Evolutionary conservation across 2,329 filamentous ascomycete genomes (phyloP), one percentile per base, ranked within the genome.

Genomic region (Sporothrix pseudoabietina): DNA sequence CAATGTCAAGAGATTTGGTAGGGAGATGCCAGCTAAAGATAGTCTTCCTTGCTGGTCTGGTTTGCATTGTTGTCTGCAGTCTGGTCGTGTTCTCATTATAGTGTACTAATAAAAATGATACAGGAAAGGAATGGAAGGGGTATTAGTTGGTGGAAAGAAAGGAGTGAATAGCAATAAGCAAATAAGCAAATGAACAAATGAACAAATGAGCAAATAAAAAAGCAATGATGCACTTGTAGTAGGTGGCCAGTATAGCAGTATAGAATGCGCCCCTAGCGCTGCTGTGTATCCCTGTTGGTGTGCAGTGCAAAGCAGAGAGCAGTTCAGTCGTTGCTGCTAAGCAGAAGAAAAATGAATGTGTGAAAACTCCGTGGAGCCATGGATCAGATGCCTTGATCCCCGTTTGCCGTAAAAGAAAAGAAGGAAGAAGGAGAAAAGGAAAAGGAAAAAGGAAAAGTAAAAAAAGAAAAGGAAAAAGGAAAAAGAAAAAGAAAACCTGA

Each of bases 1-100:
- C 52, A 55, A 4, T 10, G 52, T 55, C 52, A 41, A 63, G n/a
- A 44, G 9, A 4, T 10, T 26, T 22, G 30, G 4, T 44, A 9
- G 12, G 4, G 2, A 47, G 19, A n/a, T 44, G 22, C 22, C 22
- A 49, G 22, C 39, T 32, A 1, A 57, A 49, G 2, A 22, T 16
- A n/a, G 9, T 35, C 4, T 32, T 52, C 19, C 35, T 26, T 30
- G 47, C 47, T 55, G 66, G 66, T 69, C 47, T 69, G 66, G 4
- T 26, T 68, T 69, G 49, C 61, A 72, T 69, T 63, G 41, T 57
- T 41, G 7, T 61, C 19, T 71, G 54, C 52, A 32, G 55, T 71
- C 52, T 55, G 55, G 69, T 71, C 69, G 54, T 71, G 69, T 49
- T 54, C 55, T 71, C 69, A 54, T 71, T 30, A 71, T 52, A 47